These are phyloP conservation scores for Ustilago loliicola DNA, from an alignment of 1,284 basidiomycete species.

Conservation along the genomic window DNA sequence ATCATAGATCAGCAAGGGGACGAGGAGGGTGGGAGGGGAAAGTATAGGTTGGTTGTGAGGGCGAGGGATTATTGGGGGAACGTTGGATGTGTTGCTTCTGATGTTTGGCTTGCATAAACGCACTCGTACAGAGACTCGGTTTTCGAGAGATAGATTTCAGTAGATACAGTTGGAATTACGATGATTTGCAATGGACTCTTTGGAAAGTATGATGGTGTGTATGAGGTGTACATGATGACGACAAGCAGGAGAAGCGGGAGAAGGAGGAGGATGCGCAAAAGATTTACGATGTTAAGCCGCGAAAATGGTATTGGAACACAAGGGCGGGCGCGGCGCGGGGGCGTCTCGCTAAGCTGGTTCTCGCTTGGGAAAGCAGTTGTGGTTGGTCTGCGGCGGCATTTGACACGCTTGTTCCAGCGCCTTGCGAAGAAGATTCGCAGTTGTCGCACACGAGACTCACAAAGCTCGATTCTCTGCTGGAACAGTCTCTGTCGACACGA, in stretches of 20 bases:
- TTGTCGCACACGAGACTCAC: too few relatives aligned
- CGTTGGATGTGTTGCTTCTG: slow-evolving; percentile 51
- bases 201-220: background rate
- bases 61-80: slow-evolving; percentile 61
- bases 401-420: too few relatives aligned
- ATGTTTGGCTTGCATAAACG: slow-evolving; percentile 41
- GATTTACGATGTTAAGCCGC: too few relatives aligned
- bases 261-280: too few relatives aligned
- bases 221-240: background rate
- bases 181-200: slow-evolving; percentile 10
- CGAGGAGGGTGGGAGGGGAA: slow-evolving; percentile 38
- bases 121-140: background rate
- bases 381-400: too few relatives aligned
- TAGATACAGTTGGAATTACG: background rate
- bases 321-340: too few relatives aligned
- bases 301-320: too few relatives aligned
- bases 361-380: too few relatives aligned
- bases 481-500: too few relatives aligned
- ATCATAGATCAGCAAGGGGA: slow-evolving; percentile 30
- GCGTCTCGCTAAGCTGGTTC: too few relatives aligned
- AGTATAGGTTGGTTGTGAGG: slow-evolving; percentile 57
- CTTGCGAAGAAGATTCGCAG: too few relatives aligned
- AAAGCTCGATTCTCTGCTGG: too few relatives aligned
- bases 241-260: background rate
- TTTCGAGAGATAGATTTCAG: background rate